These are phyloP conservation scores for Knoxdaviesia capensis DNA, from an alignment of 2,329 filamentous ascomycete species.

Conservation along the genomic window DNA sequence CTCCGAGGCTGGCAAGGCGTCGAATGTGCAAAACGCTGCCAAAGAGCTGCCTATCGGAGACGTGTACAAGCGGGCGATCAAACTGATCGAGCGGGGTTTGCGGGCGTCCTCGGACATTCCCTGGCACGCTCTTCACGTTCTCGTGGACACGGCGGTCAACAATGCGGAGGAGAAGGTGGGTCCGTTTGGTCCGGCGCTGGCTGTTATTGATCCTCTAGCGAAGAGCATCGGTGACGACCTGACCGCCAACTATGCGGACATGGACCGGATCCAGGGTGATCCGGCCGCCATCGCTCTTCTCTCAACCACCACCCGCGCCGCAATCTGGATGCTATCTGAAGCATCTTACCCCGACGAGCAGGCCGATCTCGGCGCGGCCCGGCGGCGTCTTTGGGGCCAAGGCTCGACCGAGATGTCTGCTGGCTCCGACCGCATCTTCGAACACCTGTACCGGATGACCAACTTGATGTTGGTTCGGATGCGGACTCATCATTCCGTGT, in stretches of 20 bases:
- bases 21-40: no score
- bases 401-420: neutral
- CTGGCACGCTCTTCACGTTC: slow-evolving; percentile 23
- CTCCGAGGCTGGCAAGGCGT: no score
- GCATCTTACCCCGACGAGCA: slow-evolving; percentile 30
- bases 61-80: slow-evolving; percentile 49
- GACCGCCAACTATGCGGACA: no score
- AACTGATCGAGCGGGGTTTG: slow-evolving; percentile 44
- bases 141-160: slow-evolving; percentile 36
- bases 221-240: slow-evolving; percentile 16
- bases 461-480: slow-evolving; percentile 10
- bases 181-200: slow-evolving; percentile 43
- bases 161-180: slow-evolving; percentile 43
- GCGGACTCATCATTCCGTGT: no score
- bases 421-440: slow-evolving; percentile 21
- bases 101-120: slow-evolving; percentile 25
- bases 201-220: slow-evolving; percentile 52
- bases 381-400: slow-evolving; percentile 46
- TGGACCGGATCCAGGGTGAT: slow-evolving; percentile 6
- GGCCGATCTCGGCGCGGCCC: slow-evolving; percentile 43
- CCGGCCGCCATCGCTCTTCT: slow-evolving; percentile 22
- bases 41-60: slow-evolving; percentile 24
- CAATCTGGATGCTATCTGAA: no score
- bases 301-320: slow-evolving; percentile 17
- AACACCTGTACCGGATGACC: slow-evolving; percentile 42